Evolutionary conservation across 2,329 filamentous ascomycete genomes (phyloP).

Genomic region (Blumeria hordei): DNA sequence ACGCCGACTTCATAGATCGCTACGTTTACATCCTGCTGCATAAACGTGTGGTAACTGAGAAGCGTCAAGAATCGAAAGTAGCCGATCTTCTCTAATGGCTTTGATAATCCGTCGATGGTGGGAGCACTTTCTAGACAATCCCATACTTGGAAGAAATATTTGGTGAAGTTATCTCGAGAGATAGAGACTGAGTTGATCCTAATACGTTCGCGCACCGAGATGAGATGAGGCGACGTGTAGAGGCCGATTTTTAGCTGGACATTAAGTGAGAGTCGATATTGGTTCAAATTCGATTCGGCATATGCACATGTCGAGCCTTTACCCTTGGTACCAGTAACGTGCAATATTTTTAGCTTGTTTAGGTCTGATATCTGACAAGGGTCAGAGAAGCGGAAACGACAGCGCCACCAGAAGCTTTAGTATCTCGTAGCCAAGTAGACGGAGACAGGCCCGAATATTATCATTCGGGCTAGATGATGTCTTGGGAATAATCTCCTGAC

Average conservation of each 20-base stretch:
- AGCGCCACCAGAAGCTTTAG: background rate
- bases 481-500: constrained; percentile 46
- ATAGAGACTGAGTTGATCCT: constrained; percentile 25
- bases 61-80: constrained; percentile 39
- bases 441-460: constrained; percentile 60
- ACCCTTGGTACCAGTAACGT: constrained; percentile 54
- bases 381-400: background rate
- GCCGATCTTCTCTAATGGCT: constrained; percentile 19
- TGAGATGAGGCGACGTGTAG: constrained; percentile 45
- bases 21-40: constrained; percentile 34
- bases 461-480: constrained; percentile 41
- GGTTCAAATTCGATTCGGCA: constrained; percentile 33
- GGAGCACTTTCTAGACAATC: constrained; percentile 21
- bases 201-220: constrained; percentile 42
- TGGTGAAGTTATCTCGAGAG: constrained; percentile 24
- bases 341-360: constrained; percentile 37
- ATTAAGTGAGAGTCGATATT: constrained; percentile 18
- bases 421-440: constrained; percentile 51
- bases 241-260: constrained; percentile 24
- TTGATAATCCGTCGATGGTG: constrained; percentile 12
- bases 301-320: constrained; percentile 53
- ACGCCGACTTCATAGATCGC: constrained; percentile 44
- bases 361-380: constrained; percentile 16
- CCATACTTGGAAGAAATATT: constrained; percentile 46
- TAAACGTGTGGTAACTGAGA: constrained; percentile 41